Percentiles rank a stretch among this genome's conserved stretches.
Evolutionary conservation across 805 yeast species (phyloP).

Genomic region (Ogataea kodamae): DNA sequence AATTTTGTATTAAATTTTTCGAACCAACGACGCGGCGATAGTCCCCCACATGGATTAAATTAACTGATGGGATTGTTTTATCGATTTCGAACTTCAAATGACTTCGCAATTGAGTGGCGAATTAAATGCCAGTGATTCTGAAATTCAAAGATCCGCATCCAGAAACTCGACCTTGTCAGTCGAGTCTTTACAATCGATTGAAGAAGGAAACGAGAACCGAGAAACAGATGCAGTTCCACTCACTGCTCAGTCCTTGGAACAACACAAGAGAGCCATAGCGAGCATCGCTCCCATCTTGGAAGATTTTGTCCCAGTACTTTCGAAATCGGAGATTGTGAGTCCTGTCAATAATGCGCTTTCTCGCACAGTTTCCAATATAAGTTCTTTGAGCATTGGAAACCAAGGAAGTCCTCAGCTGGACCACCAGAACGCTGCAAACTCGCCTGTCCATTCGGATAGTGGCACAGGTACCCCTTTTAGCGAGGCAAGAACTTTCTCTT

Average conservation of each 20-base stretch:
- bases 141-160: constrained; percentile 18
- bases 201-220: constrained; percentile 23
- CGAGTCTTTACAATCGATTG: constrained; percentile 17
- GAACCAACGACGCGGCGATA: constrained; percentile 6
- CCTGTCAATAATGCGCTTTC: constrained; percentile 32
- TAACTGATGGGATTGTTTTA: not conserved
- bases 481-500: constrained; percentile 11
- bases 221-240: constrained; percentile 28
- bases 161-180: constrained; percentile 22
- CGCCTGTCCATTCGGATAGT: constrained; percentile 3
- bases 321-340: constrained; percentile 37
- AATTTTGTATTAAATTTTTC: constrained; percentile 7
- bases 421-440: not conserved
- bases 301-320: constrained; percentile 71
- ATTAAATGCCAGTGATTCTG: too few species aligned
- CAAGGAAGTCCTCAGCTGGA: constrained; percentile 10
- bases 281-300: constrained; percentile 71
- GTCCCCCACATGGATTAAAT: constrained; percentile 3
- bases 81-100: too few species aligned
- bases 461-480: constrained; percentile 1
- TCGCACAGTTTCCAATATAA: constrained; percentile 31
- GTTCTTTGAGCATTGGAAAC: constrained; percentile 29
- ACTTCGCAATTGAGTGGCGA: too few species aligned
- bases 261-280: constrained; percentile 62
- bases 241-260: constrained; percentile 32